phyloP scores from a whole-genome alignment of 371 early-diverging fungal genomes.

The Aphelidium insulamus region DNA sequence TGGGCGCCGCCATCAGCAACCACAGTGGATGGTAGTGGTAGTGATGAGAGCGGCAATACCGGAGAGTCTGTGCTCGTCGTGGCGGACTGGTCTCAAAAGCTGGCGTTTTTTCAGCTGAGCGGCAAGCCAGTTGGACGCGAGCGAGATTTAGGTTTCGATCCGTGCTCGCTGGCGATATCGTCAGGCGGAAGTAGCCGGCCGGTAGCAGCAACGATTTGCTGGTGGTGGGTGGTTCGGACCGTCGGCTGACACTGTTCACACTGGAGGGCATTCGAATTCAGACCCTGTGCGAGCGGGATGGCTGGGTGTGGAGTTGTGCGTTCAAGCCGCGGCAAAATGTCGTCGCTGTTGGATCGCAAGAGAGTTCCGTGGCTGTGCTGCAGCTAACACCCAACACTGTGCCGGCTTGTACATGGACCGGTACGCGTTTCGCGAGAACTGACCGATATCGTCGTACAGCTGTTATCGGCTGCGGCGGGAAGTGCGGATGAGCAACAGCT shows the following conservation, averaged over 20 bases:
- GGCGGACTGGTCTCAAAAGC: constrained; percentile 20
- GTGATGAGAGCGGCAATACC: constrained; percentile 1
- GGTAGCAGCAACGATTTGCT: no score
- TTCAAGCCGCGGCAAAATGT: constrained; percentile 15
- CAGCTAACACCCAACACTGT: constrained; percentile 22
- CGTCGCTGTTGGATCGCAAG: constrained; percentile 15
- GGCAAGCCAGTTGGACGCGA: constrained; percentile 24
- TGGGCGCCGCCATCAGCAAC: constrained; percentile 14
- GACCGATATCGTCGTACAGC: constrained; percentile 29
- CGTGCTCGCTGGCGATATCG: constrained; percentile 13
- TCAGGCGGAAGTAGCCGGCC: no score
- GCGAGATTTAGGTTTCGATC: constrained; percentile 16
- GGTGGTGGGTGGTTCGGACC: constrained; percentile 20
- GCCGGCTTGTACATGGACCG: constrained; percentile 23
- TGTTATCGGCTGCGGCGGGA: constrained; percentile 11
- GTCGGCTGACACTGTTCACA: constrained; percentile 20
- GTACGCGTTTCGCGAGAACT: constrained; percentile 23
- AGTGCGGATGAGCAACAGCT: not conserved
- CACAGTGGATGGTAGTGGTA: not conserved
- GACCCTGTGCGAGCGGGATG: constrained; percentile 12
- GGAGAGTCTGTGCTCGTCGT: constrained; percentile 18
- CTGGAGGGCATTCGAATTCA: constrained; percentile 19
- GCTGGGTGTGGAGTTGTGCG: constrained; percentile 23
- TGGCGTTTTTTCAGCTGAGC: constrained; percentile 17
- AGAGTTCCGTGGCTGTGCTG: constrained; percentile 17